Base-by-base conservation (phyloP, 1,139 yeast species). In the Sugiyamaella sp. region DNA sequence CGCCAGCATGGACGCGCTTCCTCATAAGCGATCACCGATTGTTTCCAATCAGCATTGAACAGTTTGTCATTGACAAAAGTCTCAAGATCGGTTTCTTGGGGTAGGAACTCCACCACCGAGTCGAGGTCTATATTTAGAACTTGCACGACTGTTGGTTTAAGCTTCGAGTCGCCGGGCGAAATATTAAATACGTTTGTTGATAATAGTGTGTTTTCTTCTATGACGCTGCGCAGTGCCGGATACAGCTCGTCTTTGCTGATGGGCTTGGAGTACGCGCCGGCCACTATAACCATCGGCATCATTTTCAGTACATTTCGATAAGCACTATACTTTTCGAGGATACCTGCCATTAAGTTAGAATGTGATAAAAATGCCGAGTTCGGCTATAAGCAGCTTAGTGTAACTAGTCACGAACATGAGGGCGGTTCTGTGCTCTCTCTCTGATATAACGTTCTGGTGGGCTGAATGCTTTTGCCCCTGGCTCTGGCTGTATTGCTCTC, bases 1-100 rank as follows among this genome's bases (percentile, higher is more conserved):
- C 63, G 51, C 66, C 65, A 63, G 19, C 55, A 45, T 2, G 65
- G 65, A 16, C 46, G 24, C 20, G 22, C 33, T 20, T 24, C 46
- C 19, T 49, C 54, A 14, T 59, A 60, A 1, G 46, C 33, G 3
- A 55, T 46, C 12, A 39, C 24, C 38, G 55, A 35, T 2, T 43
- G 14, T 16, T 37, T 39, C 17, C 49, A 29, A 14, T 38, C 38
- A 19, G 45, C 22, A 19, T 46, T 42, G 20, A 51, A 43, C 25
- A 54, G 35, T 21, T 43, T 44, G n/a, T 44, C 51, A 21, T 60
- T 55, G 17, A 51, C 37, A 22, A 55, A 40, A 16, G 43, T 46
- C 22, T 55, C 57, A 29, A 49, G 39, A 8, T 29, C 46, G 6
- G 50, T 42, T 4, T 52, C 45, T 9, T 51, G 48, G 20, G 52